Conservation (phyloP, 1,139 yeast genomes). For the Candida glucosophila region DNA sequence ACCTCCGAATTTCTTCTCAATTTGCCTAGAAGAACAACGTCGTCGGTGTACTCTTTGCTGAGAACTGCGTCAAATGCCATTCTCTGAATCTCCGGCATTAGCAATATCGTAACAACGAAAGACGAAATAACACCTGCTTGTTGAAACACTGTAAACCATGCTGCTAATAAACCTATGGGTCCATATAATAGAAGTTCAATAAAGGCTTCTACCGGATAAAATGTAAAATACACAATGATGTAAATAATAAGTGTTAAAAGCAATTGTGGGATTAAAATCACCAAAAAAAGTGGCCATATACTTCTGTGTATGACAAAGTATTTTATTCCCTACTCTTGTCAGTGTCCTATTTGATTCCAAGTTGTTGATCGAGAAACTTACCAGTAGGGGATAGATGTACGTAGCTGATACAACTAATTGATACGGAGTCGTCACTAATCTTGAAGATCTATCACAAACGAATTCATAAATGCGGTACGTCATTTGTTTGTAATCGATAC, state of each 20-base stretch:
- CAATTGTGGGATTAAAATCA: conserved; percentile 44
- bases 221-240: conserved; percentile 23
- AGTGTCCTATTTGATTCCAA: conserved; percentile 4
- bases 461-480: too few relatives aligned
- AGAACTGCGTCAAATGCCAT: conserved; percentile 52
- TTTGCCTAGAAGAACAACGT: conserved; percentile 39
- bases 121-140: conserved; percentile 43
- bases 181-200: conserved; percentile 44
- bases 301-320: conserved; percentile 38
- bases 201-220: conserved; percentile 43
- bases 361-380: neutral
- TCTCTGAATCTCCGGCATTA: conserved; percentile 52
- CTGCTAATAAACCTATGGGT: conserved; percentile 44
- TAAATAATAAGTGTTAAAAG: conserved; percentile 36
- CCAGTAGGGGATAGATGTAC: conserved; percentile 1
- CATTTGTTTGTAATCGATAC: too few relatives aligned
- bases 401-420: neutral
- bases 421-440: neutral
- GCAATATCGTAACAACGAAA: conserved; percentile 37
- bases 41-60: conserved; percentile 39
- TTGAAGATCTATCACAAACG: neutral
- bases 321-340: conserved; percentile 24
- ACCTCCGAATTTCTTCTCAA: conserved; percentile 29
- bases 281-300: conserved; percentile 43
- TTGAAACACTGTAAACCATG: conserved; percentile 47